These are phyloP conservation scores for Ganoderma sp. DNA, from an alignment of 1,284 basidiomycete genomes.

Conservation along the genomic window DNA sequence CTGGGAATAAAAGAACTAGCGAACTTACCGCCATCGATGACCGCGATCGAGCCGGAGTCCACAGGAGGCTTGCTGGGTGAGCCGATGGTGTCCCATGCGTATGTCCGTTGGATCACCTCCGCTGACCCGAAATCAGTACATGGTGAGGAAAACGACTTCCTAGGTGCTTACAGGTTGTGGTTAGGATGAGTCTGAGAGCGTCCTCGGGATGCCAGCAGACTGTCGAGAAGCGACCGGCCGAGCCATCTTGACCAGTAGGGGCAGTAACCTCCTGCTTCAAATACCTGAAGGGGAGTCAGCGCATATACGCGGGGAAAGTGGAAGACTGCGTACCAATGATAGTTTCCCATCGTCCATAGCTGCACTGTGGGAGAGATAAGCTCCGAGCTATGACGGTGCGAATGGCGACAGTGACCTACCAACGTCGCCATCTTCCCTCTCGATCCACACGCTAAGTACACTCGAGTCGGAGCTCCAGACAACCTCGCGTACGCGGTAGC, in stretches of 20 bases:
- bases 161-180: conserved; percentile 62
- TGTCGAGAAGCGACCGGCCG: conserved; percentile 62
- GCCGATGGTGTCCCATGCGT: conserved; percentile 79
- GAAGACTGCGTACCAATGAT: conserved; percentile 75
- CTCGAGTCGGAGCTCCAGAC: conserved; percentile 91
- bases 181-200: conserved; percentile 70
- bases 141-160: neutral
- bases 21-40: conserved; percentile 86
- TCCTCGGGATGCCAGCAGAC: conserved; percentile 90
- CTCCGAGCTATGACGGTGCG: neutral
- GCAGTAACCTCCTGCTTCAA: conserved; percentile 86
- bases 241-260: conserved; percentile 35
- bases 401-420: conserved; percentile 47
- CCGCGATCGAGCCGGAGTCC: conserved; percentile 87
- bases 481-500: conserved; percentile 77
- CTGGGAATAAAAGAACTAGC: neutral
- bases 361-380: conserved; percentile 64
- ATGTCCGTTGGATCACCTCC: conserved; percentile 66
- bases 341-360: conserved; percentile 95
- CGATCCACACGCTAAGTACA: conserved; percentile 86
- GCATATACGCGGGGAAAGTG: conserved; percentile 9
- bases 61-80: conserved; percentile 68
- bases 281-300: conserved; percentile 59
- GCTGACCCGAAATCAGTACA: conserved; percentile 42
- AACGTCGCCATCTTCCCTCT: conserved; percentile 68